These are phyloP conservation scores for Trichoderma asperellum DNA, from an alignment of 2,329 filamentous ascomycete species.

Conservation along the genomic window DNA sequence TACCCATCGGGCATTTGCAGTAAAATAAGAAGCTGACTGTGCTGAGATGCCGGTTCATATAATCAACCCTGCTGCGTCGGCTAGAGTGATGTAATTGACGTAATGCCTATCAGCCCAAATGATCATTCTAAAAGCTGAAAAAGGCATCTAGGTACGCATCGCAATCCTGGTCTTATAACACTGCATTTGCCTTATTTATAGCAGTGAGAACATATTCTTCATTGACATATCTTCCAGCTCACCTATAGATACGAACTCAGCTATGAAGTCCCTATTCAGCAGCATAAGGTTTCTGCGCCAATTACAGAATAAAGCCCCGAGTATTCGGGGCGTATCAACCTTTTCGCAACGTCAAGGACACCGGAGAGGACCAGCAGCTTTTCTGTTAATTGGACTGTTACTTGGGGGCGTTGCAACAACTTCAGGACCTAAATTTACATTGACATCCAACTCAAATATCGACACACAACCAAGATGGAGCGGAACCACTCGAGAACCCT, in stretches of 20 bases:
- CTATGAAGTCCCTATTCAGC: neutral
- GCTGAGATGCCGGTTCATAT: neutral
- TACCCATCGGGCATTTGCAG: too few species aligned
- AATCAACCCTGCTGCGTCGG: too few species aligned
- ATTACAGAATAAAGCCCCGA: neutral
- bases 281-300: neutral
- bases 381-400: conserved; percentile 13
- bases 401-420: conserved; percentile 20
- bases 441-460: neutral
- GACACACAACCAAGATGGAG: conserved; percentile 29
- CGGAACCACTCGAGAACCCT: neutral
- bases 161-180: neutral
- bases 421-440: neutral
- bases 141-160: neutral
- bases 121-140: neutral
- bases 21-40: neutral
- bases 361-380: neutral
- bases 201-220: neutral
- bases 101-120: neutral
- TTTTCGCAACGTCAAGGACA: neutral
- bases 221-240: neutral
- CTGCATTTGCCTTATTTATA: neutral
- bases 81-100: neutral
- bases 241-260: neutral
- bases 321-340: conserved; percentile 6